Conservation (phyloP, 2,329 filamentous ascomycete species). For the Stachybotrys elegans region DNA sequence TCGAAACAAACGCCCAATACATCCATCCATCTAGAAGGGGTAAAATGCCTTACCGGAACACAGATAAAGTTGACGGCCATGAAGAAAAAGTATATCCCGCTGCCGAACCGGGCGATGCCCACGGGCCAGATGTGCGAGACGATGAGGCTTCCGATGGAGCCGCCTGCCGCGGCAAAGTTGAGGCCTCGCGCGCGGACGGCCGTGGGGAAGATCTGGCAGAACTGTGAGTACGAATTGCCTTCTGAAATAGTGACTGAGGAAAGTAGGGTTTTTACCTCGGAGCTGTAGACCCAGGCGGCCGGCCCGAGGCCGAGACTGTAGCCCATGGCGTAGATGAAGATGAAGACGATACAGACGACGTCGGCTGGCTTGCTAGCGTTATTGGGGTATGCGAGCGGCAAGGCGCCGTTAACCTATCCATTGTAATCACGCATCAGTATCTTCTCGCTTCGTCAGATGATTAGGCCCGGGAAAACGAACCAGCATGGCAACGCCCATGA, state of each 20-base stretch:
- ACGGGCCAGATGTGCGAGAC: slow-evolving; percentile 52
- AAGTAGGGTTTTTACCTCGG: slow-evolving; percentile 35
- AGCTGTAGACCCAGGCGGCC: slow-evolving; percentile 54
- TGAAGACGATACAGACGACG: slow-evolving; percentile 47
- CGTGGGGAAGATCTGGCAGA: slow-evolving; percentile 47
- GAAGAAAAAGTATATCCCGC: slow-evolving; percentile 53
- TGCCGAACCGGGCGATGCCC: slow-evolving; percentile 43
- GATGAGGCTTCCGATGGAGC: slow-evolving; percentile 50
- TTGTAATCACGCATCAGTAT: background rate
- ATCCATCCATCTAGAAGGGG: slow-evolving; percentile 9
- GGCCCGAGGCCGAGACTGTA: slow-evolving; percentile 55
- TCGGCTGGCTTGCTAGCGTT: slow-evolving; percentile 44
- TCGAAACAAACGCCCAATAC: no score
- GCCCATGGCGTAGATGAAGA: slow-evolving; percentile 54
- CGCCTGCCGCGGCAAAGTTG: slow-evolving; percentile 49
- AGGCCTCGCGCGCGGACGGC: slow-evolving; percentile 51
- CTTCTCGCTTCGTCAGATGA: background rate
- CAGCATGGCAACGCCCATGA: slow-evolving; percentile 50
- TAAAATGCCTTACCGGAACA: slow-evolving; percentile 29
- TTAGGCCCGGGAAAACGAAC: slow-evolving; percentile 29
- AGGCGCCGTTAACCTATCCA: slow-evolving; percentile 47
- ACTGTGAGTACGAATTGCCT: background rate
- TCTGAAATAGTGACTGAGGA: background rate
- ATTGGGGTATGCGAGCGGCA: slow-evolving; percentile 45
- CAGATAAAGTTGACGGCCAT: slow-evolving; percentile 18